Evolutionary conservation across 164 flowering plant species (phyloP).

Genomic region (Vitis labrusca): DNA sequence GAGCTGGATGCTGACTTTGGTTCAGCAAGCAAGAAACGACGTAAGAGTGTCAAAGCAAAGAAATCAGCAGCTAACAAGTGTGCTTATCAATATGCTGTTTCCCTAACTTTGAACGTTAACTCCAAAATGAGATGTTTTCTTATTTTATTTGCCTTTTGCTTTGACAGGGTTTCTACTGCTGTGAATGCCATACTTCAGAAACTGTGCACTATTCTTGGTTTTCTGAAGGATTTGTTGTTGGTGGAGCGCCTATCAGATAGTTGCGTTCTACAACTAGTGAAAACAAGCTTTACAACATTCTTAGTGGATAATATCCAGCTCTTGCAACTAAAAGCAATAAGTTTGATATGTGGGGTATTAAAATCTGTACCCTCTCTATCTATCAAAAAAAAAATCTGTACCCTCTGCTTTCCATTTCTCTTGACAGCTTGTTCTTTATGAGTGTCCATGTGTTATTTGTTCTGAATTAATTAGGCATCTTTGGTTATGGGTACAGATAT

Average conservation of each 20-base stretch:
- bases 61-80: conserved; percentile 74
- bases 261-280: conserved; percentile 82
- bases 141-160: conserved; percentile 11
- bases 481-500: conserved; percentile 57
- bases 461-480: conserved; percentile 1
- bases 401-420: background rate
- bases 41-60: conserved; percentile 62
- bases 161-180: conserved; percentile 68
- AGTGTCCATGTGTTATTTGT: background rate
- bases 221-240: conserved; percentile 69
- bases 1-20: conserved; percentile 65
- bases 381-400: background rate
- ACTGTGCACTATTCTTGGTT: conserved; percentile 82
- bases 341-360: conserved; percentile 78
- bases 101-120: background rate
- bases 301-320: conserved; percentile 93
- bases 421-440: conserved; percentile 7
- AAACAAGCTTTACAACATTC: conserved; percentile 77
- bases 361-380: background rate
- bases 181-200: conserved; percentile 74
- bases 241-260: conserved; percentile 89
- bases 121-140: conserved; percentile 21
- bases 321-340: conserved; percentile 85
- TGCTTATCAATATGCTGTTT: conserved; percentile 28
- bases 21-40: conserved; percentile 68